These are phyloP conservation scores for Vickermania spadyakhi DNA, from an alignment of 208 protist genomes.

Conservation along the genomic window DNA sequence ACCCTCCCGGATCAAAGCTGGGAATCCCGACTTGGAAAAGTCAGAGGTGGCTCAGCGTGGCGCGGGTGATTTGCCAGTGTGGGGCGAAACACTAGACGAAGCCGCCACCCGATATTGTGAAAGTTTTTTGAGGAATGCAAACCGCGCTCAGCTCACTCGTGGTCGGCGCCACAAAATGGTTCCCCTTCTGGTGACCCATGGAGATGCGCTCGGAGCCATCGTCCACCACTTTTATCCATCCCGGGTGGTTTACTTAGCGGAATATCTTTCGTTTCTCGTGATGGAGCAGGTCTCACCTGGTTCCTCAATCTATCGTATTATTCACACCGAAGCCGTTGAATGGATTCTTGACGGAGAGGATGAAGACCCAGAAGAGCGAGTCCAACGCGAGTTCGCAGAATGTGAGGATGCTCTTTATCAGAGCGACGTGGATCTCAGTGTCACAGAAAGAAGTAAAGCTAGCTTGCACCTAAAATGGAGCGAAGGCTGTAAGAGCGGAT, in stretches of 20 bases:
- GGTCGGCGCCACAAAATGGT: neutral
- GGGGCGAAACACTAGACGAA: constrained; percentile 57
- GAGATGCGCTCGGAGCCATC: constrained; percentile 63
- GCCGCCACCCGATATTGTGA: constrained; percentile 19
- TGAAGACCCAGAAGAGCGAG: neutral
- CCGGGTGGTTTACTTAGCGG: constrained; percentile 58
- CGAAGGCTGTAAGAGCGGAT: constrained; percentile 40
- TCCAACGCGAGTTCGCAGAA: neutral
- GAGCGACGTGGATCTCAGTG: constrained; percentile 23
- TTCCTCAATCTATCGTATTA: constrained; percentile 31
- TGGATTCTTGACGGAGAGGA: constrained; percentile 28
- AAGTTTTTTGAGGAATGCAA: constrained; percentile 2
- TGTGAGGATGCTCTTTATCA: constrained; percentile 6
- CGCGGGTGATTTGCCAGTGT: constrained; percentile 26
- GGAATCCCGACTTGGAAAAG: neutral
- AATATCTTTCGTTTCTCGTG: constrained; percentile 69
- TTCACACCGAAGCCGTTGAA: constrained; percentile 32
- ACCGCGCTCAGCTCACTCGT: neutral
- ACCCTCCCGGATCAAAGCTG: constrained; percentile 48
- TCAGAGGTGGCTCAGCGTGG: constrained; percentile 3
- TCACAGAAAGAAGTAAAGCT: neutral
- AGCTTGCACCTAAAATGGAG: constrained; percentile 22
- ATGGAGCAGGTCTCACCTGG: constrained; percentile 21
- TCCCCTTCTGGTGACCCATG: constrained; percentile 69
- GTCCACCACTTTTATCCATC: constrained; percentile 49